Base-by-base conservation (phyloP, 2,329 filamentous ascomycete genomes). In the Sporothrix euskadiensis region DNA sequence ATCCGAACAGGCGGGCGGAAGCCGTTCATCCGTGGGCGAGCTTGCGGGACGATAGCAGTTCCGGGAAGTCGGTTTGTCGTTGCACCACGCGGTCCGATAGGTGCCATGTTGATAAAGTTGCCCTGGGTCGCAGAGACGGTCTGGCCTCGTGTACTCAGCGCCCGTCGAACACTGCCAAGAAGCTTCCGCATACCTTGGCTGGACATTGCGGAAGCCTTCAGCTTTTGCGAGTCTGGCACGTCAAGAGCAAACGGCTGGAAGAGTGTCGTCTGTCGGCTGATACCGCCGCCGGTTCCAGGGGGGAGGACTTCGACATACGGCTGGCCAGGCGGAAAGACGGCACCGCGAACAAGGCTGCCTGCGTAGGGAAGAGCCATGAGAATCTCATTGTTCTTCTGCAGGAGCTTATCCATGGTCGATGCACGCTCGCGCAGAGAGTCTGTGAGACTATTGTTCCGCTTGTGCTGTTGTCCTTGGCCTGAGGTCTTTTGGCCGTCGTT, bases 281-380 rank as follows among this genome's bases (percentile, higher is more conserved):
- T 77, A 35, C 82, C 82, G 16, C 82, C 82, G 19, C 80, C 80
- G 3, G 85, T 85, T 66, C 84, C 84, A 6, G 88, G 85, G 6
- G 87, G 84, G 71, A 89, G 82, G 49, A 90, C 83, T 59, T 94
- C 90, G 56, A 98, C 91, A 79, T 92, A 94, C 0, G 94, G 90
- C 75, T 96, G 92, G 0, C 89, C 89, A 1, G 95, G 96, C 19
- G 94, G 93, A 75, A 97, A 88, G 6, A 97, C 80, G 74, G 94
- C 93, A 16, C 96, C 96, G 69, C 95, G 89, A 26, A 98, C 94
- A 52, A 99, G 88, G 76, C 92, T 95, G 10, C 94, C 94, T 4
- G 91, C 90, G 78, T 93, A 91, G 14, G 91, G 89, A 30, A 90
- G 84, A 10, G 90, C 86, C 75, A 91, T 85, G 16, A 90, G 81